Conservation (phyloP, 2,329 filamentous ascomycete genomes). For the Macrophomina pseudophaseolina region DNA sequence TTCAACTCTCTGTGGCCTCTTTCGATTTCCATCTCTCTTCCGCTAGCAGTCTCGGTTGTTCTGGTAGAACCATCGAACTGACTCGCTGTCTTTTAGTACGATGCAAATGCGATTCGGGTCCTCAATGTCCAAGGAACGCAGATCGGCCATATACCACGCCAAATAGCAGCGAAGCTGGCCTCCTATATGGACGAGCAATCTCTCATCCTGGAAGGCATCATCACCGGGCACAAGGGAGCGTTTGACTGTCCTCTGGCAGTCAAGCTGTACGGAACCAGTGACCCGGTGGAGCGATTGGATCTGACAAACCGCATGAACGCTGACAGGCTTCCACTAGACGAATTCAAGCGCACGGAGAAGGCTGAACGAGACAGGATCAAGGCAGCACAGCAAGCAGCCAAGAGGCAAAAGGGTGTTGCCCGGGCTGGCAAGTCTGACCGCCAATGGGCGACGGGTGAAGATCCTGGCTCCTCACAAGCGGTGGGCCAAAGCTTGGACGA, state of each 20-base stretch:
- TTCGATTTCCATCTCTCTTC: no score
- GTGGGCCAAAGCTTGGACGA: constrained; percentile 62
- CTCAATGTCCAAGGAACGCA: constrained; percentile 76
- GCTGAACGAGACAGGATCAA: constrained; percentile 55
- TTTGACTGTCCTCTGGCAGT: constrained; percentile 77
- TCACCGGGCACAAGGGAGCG: constrained; percentile 68
- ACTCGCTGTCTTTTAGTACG: constrained; percentile 52
- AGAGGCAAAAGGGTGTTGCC: constrained; percentile 36
- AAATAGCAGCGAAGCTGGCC: constrained; percentile 72
- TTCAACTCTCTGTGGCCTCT: neutral
- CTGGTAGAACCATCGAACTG: neutral
- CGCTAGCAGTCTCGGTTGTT: no score
- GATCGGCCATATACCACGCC: constrained; percentile 77
- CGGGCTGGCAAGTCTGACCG: constrained; percentile 36
- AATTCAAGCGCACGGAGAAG: constrained; percentile 58
- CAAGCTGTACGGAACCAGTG: constrained; percentile 70
- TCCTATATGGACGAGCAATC: constrained; percentile 63
- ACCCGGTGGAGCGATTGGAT: constrained; percentile 56
- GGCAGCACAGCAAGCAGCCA: constrained; percentile 43
- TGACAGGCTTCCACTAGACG: constrained; percentile 62
- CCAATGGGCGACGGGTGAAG: constrained; percentile 3
- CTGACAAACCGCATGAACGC: constrained; percentile 68
- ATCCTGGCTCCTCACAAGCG: constrained; percentile 32
- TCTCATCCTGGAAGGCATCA: constrained; percentile 70
- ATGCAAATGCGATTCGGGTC: constrained; percentile 77